Evolutionary conservation across 2,329 filamentous ascomycete species (phyloP), one percentile per base, ranked within the genome.

Genomic region (Blumeriella jaapii): DNA sequence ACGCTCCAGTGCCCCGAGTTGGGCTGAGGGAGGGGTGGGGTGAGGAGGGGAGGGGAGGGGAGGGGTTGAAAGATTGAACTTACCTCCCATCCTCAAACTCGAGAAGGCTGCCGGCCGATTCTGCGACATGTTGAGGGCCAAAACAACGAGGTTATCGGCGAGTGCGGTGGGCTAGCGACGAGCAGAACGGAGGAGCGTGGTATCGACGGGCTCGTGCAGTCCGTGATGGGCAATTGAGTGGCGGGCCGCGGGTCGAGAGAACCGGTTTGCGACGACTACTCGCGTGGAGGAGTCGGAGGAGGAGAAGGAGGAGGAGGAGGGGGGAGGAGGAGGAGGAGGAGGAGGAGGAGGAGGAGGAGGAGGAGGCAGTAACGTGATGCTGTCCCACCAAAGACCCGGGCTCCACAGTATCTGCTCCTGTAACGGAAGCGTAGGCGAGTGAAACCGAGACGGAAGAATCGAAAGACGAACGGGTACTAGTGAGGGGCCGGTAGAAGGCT

Each of bases 51-150:
- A 11, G 11, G 20, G 20, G 11, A 11, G 20, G 11, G 20, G 20
- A 22, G 20, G 20, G 20, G 20, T 22, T n/a, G n/a, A n/a, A n/a
- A n/a, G n/a, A n/a, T n/a, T 19, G 36, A 31, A 44, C 53, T 79
- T 71, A 95, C 89, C 91, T 76, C 89, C 91, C 86, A 96, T 95
- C 68, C 89, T 83, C 69, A 96, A 64, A 60, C 71, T 77, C 42
- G 71, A 71, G 66, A 96, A 94, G 58, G 85, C 80, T 71, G 84
- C 82, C 62, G 87, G 82, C 69, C 87, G 75, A 68, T 80, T 91
- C 65, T 86, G 80, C 70, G 84, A 86, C 86, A 94, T 93, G 24
- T 51, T 63, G 48, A 45, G 42, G 47, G 42, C 49, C 54, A 51
- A 57, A 51, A 50, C 46, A 41, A 40, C 29, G 36, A 44, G 42